Conservation (phyloP, 1,284 basidiomycete species). For the Baeospora myosura region DNA sequence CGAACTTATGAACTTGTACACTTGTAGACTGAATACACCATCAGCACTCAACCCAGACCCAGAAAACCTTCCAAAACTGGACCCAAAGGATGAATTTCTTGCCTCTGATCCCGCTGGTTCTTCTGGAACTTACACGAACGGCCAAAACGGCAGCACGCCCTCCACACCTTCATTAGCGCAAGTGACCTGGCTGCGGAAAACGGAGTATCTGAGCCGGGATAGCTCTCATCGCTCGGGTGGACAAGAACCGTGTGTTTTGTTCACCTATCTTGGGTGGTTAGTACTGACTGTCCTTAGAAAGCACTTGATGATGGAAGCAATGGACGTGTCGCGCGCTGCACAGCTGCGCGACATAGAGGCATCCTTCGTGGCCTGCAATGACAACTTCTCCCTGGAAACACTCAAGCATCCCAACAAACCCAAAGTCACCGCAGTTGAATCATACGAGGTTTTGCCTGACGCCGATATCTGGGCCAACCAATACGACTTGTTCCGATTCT, state of each 20-base stretch:
- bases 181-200: slow-evolving; percentile 85
- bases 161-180: slow-evolving; percentile 46
- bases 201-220: slow-evolving; percentile 76
- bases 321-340: slow-evolving; percentile 73
- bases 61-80: slow-evolving; percentile 51
- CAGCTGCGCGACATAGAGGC: slow-evolving; percentile 80
- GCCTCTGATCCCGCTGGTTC: slow-evolving; percentile 51
- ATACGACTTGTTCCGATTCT: slow-evolving; percentile 84
- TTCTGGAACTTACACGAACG: slow-evolving; percentile 34
- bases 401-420: slow-evolving; percentile 79
- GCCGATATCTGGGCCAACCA: slow-evolving; percentile 83
- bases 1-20: slow-evolving; percentile 1
- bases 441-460: slow-evolving; percentile 84
- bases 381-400: slow-evolving; percentile 47
- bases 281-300: slow-evolving; percentile 30
- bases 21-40: slow-evolving; percentile 8
- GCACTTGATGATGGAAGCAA: slow-evolving; percentile 40
- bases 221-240: slow-evolving; percentile 39
- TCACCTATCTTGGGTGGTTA: neutral
- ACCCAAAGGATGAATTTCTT: slow-evolving; percentile 67
- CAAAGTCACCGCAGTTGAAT: slow-evolving; percentile 70
- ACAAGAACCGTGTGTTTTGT: slow-evolving; percentile 49
- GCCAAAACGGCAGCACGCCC: slow-evolving; percentile 27
- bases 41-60: slow-evolving; percentile 66
- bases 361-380: slow-evolving; percentile 66